phyloP scores from a whole-genome alignment of 192 early-diverging fungal genomes.

The Coemansia sp. region DNA sequence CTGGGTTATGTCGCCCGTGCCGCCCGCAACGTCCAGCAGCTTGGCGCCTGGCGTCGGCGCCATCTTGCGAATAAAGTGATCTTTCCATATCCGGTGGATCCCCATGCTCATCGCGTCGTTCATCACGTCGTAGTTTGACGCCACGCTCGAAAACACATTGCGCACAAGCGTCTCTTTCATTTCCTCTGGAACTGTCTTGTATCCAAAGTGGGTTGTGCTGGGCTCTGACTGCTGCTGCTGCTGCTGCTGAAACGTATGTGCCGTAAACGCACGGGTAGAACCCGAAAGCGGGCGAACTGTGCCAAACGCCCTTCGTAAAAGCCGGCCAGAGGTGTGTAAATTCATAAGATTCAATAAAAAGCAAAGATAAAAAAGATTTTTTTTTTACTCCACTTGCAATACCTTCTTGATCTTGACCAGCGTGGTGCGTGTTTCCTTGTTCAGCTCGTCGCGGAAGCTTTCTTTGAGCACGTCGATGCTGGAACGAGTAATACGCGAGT shows the following conservation, averaged over 20 bases:
- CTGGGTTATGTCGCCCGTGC: conserved; percentile 96
- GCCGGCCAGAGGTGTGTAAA: no score
- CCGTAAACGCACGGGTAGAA: no score
- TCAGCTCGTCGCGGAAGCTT: conserved; percentile 87
- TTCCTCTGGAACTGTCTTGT: conserved; percentile 77
- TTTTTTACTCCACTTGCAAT: conserved; percentile 44
- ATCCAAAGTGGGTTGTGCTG: conserved; percentile 88
- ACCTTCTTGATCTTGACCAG: conserved; percentile 77
- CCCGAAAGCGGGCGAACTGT: no score
- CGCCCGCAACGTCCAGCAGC: conserved; percentile 95
- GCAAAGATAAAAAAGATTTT: neutral
- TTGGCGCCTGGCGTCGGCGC: conserved; percentile 77
- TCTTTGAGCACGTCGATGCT: conserved; percentile 96
- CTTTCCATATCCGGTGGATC: conserved; percentile 95
- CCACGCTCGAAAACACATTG: conserved; percentile 91
- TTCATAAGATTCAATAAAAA: conserved; percentile 1
- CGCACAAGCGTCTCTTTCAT: conserved; percentile 89
- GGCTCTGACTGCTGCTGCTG: neutral
- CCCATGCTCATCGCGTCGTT: conserved; percentile 96
- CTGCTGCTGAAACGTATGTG: neutral
- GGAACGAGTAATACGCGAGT: conserved; percentile 75
- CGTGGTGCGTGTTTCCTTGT: conserved; percentile 84
- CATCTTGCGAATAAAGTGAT: conserved; percentile 82
- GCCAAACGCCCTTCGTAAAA: no score
- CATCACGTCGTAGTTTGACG: conserved; percentile 96